phyloP scores from a whole-genome alignment of 2,329 filamentous ascomycete genomes.

The Tolypocladium paradoxum region DNA sequence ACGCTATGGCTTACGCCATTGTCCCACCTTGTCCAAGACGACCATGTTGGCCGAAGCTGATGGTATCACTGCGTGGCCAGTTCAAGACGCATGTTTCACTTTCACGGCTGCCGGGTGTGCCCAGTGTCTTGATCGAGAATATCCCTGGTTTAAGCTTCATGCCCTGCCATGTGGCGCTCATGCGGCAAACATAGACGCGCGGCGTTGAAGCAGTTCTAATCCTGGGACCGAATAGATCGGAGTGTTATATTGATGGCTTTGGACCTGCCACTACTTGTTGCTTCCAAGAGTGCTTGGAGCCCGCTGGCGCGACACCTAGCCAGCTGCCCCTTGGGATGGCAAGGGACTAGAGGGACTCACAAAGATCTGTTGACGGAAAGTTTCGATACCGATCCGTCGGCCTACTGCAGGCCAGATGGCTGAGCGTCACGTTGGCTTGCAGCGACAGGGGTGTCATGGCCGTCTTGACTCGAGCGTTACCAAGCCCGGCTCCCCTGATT shows the following conservation, averaged over 20 bases:
- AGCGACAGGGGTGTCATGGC: neutral
- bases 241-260: neutral
- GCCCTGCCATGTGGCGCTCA: neutral
- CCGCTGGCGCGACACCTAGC: neutral
- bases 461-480: neutral
- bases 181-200: neutral
- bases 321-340: neutral
- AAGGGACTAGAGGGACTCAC: too few relatives aligned
- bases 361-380: neutral
- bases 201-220: too few relatives aligned
- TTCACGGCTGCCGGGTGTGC: neutral
- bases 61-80: neutral
- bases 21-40: neutral
- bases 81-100: neutral
- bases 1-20: neutral
- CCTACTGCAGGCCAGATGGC: neutral
- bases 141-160: neutral
- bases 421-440: neutral
- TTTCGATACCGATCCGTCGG: neutral
- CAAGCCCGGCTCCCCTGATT: neutral
- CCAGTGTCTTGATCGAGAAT: neutral
- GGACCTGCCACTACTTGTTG: neutral
- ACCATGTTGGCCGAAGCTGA: neutral
- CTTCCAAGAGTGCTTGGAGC: neutral
- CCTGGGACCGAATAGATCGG: neutral